These are phyloP conservation scores for Aspergillus ostianus DNA, from an alignment of 495 filamentous ascomycete genomes.

Conservation along the genomic window DNA sequence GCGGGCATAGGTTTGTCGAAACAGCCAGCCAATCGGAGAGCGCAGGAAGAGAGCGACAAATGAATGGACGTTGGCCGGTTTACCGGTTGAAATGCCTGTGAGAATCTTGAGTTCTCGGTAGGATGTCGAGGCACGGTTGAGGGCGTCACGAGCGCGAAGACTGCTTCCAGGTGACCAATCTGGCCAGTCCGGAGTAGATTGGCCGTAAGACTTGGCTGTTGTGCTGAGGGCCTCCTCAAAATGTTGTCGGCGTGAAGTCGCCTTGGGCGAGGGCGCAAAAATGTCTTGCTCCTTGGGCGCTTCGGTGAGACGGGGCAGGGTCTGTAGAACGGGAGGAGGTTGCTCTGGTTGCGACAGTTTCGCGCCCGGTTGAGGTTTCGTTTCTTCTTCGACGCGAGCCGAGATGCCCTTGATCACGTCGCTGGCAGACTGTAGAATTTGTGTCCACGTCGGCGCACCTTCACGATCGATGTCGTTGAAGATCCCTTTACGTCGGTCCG, in stretches of 20 bases:
- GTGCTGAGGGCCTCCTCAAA: constrained; percentile 53
- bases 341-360: constrained; percentile 29
- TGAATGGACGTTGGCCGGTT: constrained; percentile 39
- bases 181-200: constrained; percentile 33
- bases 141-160: constrained; percentile 40
- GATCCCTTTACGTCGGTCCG: constrained; percentile 73
- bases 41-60: constrained; percentile 38
- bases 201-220: constrained; percentile 58
- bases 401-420: constrained; percentile 64
- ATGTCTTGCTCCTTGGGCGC: constrained; percentile 61
- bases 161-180: constrained; percentile 47
- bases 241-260: constrained; percentile 45
- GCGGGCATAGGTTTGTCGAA: constrained; percentile 67
- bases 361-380: constrained; percentile 44
- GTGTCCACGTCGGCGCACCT: constrained; percentile 75
- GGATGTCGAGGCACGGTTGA: constrained; percentile 41
- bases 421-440: constrained; percentile 67
- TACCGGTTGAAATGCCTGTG: constrained; percentile 30
- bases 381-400: constrained; percentile 58
- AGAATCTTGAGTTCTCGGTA: constrained; percentile 41
- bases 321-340: constrained; percentile 39
- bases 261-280: constrained; percentile 48
- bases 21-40: constrained; percentile 61
- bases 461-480: constrained; percentile 87
- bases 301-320: constrained; percentile 49